A percentile compares a stretch with the other conserved stretches of the same genome.
phyloP scores from a whole-genome alignment of 116 monocot species.

The Iris pallida region DNA sequence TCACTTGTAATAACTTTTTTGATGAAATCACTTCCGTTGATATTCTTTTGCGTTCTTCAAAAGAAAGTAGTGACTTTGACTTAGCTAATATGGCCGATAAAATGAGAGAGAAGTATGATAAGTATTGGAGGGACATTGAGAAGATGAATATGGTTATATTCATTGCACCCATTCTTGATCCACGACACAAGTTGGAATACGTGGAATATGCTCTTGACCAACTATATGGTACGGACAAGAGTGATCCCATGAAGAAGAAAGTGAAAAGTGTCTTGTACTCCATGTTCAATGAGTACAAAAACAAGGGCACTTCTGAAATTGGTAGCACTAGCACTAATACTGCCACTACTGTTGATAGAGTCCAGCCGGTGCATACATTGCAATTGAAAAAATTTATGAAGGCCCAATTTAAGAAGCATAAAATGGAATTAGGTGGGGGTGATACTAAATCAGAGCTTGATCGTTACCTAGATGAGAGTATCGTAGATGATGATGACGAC shows the following conservation, averaged over 20 bases:
- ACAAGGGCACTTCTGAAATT: not conserved
- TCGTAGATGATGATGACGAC: too few species aligned
- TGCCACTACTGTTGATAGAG: too few species aligned
- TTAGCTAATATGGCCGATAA: not conserved
- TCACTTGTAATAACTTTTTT: not conserved
- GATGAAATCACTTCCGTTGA: not conserved
- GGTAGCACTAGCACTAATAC: too few species aligned
- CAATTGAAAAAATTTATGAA: not conserved
- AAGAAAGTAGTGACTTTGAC: not conserved
- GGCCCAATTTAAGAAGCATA: not conserved
- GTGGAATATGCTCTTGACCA: not conserved
- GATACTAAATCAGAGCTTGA: too few species aligned
- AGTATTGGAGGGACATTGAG: slow-evolving; percentile 4
- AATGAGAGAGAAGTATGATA: slow-evolving; percentile 4
- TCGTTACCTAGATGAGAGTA: too few species aligned
- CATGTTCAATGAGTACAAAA: not conserved
- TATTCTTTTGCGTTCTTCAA: not conserved
- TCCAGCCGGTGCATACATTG: too few species aligned
- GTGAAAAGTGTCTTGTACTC: not conserved
- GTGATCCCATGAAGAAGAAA: too few species aligned
- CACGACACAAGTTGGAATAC: not conserved
- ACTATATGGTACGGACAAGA: not conserved
- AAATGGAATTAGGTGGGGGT: not conserved
- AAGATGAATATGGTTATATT: not conserved
- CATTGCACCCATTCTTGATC: not conserved